Evolutionary conservation across 805 yeast genomes (phyloP), one percentile per base, ranked within the genome.

Genomic region (Spathaspora girioi): DNA sequence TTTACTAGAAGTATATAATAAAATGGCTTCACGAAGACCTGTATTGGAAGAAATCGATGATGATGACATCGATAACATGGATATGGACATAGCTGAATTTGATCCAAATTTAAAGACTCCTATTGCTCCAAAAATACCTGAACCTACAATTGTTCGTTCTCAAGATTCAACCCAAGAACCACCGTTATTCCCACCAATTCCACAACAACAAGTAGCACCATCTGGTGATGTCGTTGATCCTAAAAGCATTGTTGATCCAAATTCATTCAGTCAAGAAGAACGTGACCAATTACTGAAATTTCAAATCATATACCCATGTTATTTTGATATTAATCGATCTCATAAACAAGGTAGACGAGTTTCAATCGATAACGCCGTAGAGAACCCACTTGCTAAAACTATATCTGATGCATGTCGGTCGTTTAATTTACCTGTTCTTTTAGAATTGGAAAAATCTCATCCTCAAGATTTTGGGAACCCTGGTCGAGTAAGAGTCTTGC

Each of bases 401-500:
- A 77, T 93, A 18, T 79, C 86, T 10, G 96, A 90, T 59, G 97
- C 96, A 17, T 78, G 77, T 77, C 63, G 75, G 29, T 52, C 50
- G n/a, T 57, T 72, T 49, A 58, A 63, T 27, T 54, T 75, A 41
- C 76, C 76, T 2, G 71, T 75, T 2, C 73, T 86, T 43, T 75
- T 84, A 52, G 94, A 89, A 68, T 83, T 93, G 54, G 89, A 87
- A 53, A 94, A 91, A 71, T 69, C 87, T 1, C 99, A 93, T 69
- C 98, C 98, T 11, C 96, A 92, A 67, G 98, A 93, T 69, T 94
- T 86, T 79, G 96, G 98, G 57, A 93, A 93, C 64, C 96, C 97
- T 4, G 99, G 99, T n/a, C 79, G 98, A 61, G 92, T 94, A 35
- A 81, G 96, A 58, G 86, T 91, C 19, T 73, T 83, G 44, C 57